Conservation (phyloP, 305 asterid species). For the Fraxinus floribunda region DNA sequence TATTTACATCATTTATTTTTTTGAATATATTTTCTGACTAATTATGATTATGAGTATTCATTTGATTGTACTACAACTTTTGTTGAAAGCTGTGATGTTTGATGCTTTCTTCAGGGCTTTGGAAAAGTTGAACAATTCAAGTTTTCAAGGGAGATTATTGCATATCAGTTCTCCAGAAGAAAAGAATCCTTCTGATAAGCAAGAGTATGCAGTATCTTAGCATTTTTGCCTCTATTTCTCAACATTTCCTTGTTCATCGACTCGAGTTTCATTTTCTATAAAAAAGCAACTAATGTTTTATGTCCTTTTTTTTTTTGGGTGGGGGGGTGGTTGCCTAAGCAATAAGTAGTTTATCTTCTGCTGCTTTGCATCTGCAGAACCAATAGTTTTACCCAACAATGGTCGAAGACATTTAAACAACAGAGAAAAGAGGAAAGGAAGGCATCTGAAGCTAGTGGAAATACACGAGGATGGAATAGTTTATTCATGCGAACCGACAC, state of each 20-base stretch:
- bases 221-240: background rate
- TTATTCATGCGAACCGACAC: conserved; percentile 89
- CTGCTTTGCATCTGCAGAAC: conserved; percentile 39
- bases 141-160: conserved; percentile 88
- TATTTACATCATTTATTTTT: conserved; percentile 1
- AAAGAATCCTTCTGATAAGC: conserved; percentile 38
- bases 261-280: background rate
- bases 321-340: background rate
- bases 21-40: background rate
- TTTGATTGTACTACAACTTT: background rate
- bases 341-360: conserved; percentile 15
- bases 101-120: conserved; percentile 57
- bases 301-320: background rate
- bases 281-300: background rate
- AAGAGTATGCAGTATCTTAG: conserved; percentile 44
- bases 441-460: conserved; percentile 84
- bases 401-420: conserved; percentile 68
- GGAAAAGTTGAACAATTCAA: conserved; percentile 71
- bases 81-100: conserved; percentile 7
- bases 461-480: conserved; percentile 80
- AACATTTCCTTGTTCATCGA: background rate
- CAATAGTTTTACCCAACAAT: conserved; percentile 33
- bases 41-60: background rate
- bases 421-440: conserved; percentile 68
- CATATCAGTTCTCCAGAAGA: conserved; percentile 83